Evolutionary conservation across 257 asterid genomes (phyloP).

Genomic region (Leptodermis oblonga): DNA sequence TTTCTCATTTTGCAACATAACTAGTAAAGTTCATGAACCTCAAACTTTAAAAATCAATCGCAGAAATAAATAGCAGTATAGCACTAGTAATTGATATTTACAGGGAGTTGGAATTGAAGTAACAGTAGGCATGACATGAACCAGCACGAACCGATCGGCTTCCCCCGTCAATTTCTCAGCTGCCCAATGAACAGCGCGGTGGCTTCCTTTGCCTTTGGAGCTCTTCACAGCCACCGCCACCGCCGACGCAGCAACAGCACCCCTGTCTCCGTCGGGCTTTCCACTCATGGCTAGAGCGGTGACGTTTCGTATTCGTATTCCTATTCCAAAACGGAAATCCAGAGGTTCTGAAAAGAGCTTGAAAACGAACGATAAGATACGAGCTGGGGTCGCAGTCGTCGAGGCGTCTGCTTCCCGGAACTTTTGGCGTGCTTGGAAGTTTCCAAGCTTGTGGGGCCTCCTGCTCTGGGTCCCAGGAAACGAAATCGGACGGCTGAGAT

Average conservation of each 20-base stretch:
- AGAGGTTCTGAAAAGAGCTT: background rate
- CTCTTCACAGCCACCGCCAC: conserved; percentile 84
- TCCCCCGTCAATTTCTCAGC: conserved; percentile 49
- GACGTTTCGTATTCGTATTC: no score
- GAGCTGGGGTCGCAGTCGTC: background rate
- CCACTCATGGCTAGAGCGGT: conserved; percentile 1
- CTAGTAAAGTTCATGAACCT: background rate
- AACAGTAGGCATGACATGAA: conserved; percentile 66
- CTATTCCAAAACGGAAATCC: background rate
- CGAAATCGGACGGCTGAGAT: background rate
- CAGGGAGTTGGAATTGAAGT: conserved; percentile 72
- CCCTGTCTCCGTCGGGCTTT: conserved; percentile 15
- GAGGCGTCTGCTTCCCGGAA: background rate
- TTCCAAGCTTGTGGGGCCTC: no score
- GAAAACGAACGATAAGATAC: no score
- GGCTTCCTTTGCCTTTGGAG: conserved; percentile 64
- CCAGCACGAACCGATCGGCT: conserved; percentile 46
- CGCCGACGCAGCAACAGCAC: conserved; percentile 26
- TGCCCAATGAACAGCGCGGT: conserved; percentile 80
- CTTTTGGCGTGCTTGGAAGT: background rate
- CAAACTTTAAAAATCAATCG: no score
- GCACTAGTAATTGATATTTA: no score
- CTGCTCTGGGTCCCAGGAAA: no score
- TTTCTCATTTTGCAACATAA: background rate
- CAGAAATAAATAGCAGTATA: no score